These are phyloP conservation scores for Fusarium chuoi DNA, from an alignment of 2,329 filamentous ascomycete species.

Conservation along the genomic window DNA sequence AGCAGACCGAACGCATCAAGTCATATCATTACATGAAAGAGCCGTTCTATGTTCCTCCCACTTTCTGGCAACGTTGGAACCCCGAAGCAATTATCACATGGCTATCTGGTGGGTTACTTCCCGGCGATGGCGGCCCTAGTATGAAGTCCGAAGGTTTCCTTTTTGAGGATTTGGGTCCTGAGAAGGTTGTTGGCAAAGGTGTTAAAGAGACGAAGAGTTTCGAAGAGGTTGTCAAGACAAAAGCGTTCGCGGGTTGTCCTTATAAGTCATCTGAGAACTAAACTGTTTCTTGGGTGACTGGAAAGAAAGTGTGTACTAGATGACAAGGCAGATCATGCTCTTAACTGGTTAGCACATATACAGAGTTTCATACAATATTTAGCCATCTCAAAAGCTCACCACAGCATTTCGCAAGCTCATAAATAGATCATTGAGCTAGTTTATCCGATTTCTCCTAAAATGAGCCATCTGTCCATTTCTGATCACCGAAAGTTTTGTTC, in stretches of 20 bases:
- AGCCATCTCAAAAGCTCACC: not conserved
- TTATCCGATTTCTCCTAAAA: not conserved
- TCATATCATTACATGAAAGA: conserved; percentile 65
- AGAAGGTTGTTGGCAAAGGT: conserved; percentile 62
- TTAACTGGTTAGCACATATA: not conserved
- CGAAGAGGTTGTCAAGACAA: conserved; percentile 46
- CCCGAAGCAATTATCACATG: conserved; percentile 62
- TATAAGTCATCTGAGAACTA: conserved; percentile 40
- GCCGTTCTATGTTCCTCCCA: conserved; percentile 72
- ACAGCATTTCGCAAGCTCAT: not conserved
- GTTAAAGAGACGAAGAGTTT: conserved; percentile 52
- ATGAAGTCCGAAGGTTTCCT: conserved; percentile 62
- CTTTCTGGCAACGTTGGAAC: conserved; percentile 71
- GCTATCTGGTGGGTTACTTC: conserved; percentile 56
- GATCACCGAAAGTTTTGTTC: not conserved
- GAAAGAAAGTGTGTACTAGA: not conserved
- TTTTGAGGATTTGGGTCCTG: conserved; percentile 71
- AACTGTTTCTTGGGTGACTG: not conserved
- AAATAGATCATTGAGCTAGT: not conserved
- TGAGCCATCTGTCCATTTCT: not conserved
- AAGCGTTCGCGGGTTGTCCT: conserved; percentile 57
- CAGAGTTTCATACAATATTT: not conserved
- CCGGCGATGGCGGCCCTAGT: conserved; percentile 52
- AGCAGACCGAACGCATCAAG: conserved; percentile 63
- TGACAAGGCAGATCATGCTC: not conserved